phyloP scores from a whole-genome alignment of 306 rosid species.

The Prunus mira region DNA sequence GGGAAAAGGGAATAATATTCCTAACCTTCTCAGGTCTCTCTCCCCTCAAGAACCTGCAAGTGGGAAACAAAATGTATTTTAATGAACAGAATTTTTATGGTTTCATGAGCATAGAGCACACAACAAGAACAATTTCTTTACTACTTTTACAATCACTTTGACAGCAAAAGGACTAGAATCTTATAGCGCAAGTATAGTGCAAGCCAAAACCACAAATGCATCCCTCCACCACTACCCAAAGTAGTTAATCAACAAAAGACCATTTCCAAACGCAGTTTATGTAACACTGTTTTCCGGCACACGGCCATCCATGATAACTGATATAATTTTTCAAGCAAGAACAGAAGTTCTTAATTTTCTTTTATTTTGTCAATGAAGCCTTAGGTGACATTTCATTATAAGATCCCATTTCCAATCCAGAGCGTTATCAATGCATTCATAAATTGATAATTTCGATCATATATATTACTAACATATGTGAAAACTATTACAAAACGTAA shows the following conservation, averaged over 20 bases:
- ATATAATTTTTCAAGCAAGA: constrained; percentile 11
- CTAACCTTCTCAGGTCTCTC: constrained; percentile 54
- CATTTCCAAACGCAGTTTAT: background rate
- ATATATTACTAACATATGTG: constrained; percentile 12
- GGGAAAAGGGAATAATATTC: constrained; percentile 58
- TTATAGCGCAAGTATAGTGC: background rate
- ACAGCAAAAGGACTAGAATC: too few species aligned
- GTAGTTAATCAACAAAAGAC: background rate
- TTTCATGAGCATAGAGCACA: background rate
- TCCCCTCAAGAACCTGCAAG: constrained; percentile 52
- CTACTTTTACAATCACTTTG: too few species aligned
- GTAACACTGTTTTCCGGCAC: background rate
- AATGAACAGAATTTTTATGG: constrained; percentile 3
- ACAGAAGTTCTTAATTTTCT: background rate
- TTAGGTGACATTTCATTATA: background rate
- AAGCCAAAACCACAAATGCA: background rate
- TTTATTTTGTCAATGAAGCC: background rate
- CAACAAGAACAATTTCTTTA: background rate
- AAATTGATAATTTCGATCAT: constrained; percentile 18
- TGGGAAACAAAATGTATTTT: constrained; percentile 25
- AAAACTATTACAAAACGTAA: background rate
- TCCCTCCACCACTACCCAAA: background rate
- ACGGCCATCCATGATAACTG: background rate
- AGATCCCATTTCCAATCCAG: background rate
- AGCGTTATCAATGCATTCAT: constrained; percentile 1